Conservation (phyloP, 2,329 filamentous ascomycete species). For the Pyricularia grisea region DNA sequence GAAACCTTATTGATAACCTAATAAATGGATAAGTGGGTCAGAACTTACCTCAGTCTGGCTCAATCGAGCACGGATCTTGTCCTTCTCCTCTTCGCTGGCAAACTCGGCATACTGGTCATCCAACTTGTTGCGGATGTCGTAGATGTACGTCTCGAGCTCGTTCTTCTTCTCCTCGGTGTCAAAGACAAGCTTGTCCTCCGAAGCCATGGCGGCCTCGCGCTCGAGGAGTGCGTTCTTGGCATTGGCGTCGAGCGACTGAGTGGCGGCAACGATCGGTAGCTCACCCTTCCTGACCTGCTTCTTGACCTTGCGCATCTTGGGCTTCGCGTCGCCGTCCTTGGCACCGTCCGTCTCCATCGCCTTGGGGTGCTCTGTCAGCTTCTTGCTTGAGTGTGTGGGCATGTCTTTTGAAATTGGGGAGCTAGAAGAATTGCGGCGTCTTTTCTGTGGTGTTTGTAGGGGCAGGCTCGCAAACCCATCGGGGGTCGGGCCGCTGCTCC, state of each 20-base stretch:
- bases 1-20: not conserved
- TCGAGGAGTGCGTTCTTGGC: constrained; percentile 62
- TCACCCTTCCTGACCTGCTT: constrained; percentile 99
- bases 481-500: not conserved
- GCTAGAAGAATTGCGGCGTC: not conserved
- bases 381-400: constrained; percentile 8
- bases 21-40: constrained; percentile 4
- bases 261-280: constrained; percentile 76
- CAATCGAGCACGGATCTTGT: constrained; percentile 71
- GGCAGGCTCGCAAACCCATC: not conserved
- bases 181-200: constrained; percentile 96
- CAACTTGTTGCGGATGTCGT: constrained; percentile 91
- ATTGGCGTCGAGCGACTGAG: constrained; percentile 64
- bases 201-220: constrained; percentile 83
- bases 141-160: constrained; percentile 95
- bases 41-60: constrained; percentile 72
- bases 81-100: constrained; percentile 84
- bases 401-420: constrained; percentile 1
- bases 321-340: constrained; percentile 47
- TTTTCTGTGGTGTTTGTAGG: not conserved
- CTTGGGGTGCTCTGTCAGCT: constrained; percentile 30
- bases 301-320: constrained; percentile 94
- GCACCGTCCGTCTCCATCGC: constrained; percentile 77
- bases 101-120: constrained; percentile 87
- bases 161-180: constrained; percentile 99